A percentile compares a stretch with the other conserved stretches of the same genome.
These are phyloP conservation scores for Lepidium africanum DNA, from an alignment of 345 rosid species.

Conservation along the genomic window DNA sequence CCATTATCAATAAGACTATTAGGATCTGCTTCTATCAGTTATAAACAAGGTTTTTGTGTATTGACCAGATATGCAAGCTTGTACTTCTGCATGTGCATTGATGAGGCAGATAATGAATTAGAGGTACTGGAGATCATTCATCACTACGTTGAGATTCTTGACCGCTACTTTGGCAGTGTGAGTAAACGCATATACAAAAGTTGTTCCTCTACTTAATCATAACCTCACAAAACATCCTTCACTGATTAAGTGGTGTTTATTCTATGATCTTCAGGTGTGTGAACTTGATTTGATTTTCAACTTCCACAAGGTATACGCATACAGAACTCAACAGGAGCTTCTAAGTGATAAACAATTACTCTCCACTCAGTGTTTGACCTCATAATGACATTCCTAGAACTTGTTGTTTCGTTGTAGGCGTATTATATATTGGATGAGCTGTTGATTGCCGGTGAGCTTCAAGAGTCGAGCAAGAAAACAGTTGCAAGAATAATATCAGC, in stretches of 20 bases:
- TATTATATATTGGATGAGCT: slow-evolving; percentile 91
- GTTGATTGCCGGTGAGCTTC: slow-evolving; percentile 94
- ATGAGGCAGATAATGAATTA: slow-evolving; percentile 89
- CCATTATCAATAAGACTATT: no score
- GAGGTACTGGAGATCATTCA: slow-evolving; percentile 92
- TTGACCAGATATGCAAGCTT: slow-evolving; percentile 76
- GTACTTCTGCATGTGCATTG: slow-evolving; percentile 98
- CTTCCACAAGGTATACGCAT: slow-evolving; percentile 69
- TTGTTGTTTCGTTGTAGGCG: slow-evolving; percentile 43
- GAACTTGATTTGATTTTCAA: slow-evolving; percentile 95
- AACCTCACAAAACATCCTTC: not conserved
- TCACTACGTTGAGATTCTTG: slow-evolving; percentile 91
- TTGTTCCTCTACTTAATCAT: not conserved
- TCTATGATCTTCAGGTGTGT: slow-evolving; percentile 58
- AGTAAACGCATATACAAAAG: slow-evolving; percentile 28
- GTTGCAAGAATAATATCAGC: slow-evolving; percentile 82
- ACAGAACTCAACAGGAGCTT: not conserved
- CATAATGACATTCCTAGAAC: not conserved
- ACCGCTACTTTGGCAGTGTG: slow-evolving; percentile 97
- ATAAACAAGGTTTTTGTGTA: not conserved
- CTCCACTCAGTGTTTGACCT: not conserved
- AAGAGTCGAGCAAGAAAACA: slow-evolving; percentile 95
- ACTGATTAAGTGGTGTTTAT: not conserved
- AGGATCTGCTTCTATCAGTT: not conserved
- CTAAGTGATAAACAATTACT: not conserved